Evolutionary conservation across 495 filamentous ascomycete species (phyloP).

Genomic region (Neurospora terricola): DNA sequence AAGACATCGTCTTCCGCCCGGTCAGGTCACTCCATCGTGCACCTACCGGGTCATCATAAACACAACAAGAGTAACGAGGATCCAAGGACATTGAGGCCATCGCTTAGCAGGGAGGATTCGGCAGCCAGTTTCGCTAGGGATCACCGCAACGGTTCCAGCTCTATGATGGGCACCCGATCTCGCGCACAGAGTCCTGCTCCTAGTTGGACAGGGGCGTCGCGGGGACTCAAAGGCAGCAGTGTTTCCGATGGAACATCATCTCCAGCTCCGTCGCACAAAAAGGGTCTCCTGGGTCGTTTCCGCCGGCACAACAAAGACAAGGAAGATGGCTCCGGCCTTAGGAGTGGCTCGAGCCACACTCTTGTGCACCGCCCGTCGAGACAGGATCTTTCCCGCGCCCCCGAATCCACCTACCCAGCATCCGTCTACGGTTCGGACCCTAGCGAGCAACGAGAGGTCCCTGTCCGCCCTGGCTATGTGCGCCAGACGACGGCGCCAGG

Average conservation of each 20-base stretch:
- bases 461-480: constrained; percentile 22
- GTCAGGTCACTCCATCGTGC: constrained; percentile 42
- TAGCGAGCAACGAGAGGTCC: constrained; percentile 28
- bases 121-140: constrained; percentile 39
- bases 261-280: constrained; percentile 47
- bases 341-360: constrained; percentile 34
- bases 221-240: constrained; percentile 34
- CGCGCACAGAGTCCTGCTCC: constrained; percentile 70
- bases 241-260: constrained; percentile 47
- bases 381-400: constrained; percentile 41
- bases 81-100: constrained; percentile 48
- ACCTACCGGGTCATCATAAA: constrained; percentile 55
- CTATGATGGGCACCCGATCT: constrained; percentile 28
- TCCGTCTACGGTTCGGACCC: constrained; percentile 29
- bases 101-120: constrained; percentile 62
- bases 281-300: constrained; percentile 57
- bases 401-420: constrained; percentile 31
- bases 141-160: constrained; percentile 30
- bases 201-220: constrained; percentile 48
- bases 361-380: constrained; percentile 27
- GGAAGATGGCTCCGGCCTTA: constrained; percentile 41
- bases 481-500: constrained; percentile 37
- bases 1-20: constrained; percentile 44
- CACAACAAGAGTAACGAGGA: constrained; percentile 73
- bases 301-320: constrained; percentile 48